Percentiles rank a stretch among this genome's conserved stretches.
These are phyloP conservation scores for Pichia sp. DNA, from an alignment of 1,139 yeast genomes.

Conservation along the genomic window DNA sequence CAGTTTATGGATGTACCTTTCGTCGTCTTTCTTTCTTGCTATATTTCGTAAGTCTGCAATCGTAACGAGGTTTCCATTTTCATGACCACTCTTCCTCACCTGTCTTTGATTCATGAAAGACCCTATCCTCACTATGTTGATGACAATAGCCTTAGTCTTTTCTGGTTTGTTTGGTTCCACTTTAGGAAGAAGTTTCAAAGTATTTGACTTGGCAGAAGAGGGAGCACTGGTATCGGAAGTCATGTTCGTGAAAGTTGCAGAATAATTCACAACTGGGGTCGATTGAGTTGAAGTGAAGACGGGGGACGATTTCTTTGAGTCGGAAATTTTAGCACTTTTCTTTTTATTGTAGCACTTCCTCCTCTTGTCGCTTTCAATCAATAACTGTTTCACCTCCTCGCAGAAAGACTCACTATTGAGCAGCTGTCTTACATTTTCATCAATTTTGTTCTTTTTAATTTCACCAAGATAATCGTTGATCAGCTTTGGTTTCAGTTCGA, in stretches of 20 bases:
- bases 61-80: conserved; percentile 5
- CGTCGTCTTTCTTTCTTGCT: conserved; percentile 23
- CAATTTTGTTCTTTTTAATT: conserved; percentile 24
- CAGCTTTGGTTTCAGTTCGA: conserved; percentile 24
- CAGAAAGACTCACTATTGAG: conserved; percentile 19
- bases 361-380: conserved; percentile 26
- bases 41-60: conserved; percentile 23
- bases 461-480: conserved; percentile 26
- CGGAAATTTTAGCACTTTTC: conserved; percentile 17
- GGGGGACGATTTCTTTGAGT: conserved; percentile 11
- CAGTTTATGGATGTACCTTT: conserved; percentile 23
- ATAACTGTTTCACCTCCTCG: conserved; percentile 22
- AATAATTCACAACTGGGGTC: not conserved
- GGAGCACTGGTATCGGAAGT: not conserved
- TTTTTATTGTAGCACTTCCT: conserved; percentile 28
- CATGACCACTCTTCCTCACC: conserved; percentile 4
- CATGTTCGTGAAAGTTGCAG: not conserved
- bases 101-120: conserved; percentile 15
- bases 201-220: not conserved
- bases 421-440: conserved; percentile 13
- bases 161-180: conserved; percentile 10
- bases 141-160: conserved; percentile 2
- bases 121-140: conserved; percentile 24
- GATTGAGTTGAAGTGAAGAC: not conserved
- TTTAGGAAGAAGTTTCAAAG: not conserved